Evolutionary conservation across 2,329 filamentous ascomycete species (phyloP), one percentile per base, ranked within the genome.

Genomic region (Diaporthe velutina): DNA sequence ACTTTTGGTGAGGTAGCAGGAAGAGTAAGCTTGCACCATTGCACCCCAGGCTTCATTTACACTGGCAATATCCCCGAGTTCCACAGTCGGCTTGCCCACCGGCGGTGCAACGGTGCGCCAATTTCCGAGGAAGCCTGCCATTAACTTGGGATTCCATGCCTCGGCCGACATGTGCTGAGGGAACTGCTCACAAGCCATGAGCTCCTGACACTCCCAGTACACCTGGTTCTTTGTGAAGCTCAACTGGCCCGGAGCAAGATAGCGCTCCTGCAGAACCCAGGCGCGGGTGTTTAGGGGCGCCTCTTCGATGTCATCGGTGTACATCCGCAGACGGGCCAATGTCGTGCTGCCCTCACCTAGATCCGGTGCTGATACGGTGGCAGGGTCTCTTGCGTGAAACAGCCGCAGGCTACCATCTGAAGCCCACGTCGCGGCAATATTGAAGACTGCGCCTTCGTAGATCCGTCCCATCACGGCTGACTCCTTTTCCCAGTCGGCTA

Each of bases 251-350:
- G 75, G 73, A 0, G 78, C 74, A 2, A 79, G 77, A 22, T 78
- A 48, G 7, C 78, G 76, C 55, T 79, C 78, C 66, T 79, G 78
- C 40, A 76, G 74, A 2, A 78, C 78, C 78, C 78, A 79, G 17
- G 73, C 76, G 19, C 78, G 73, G 2, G 70, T 73, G 35, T 77
- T 78, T 28, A 55, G 9, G 28, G 52, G 52, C 3, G 52, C 52
- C 1, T 55, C 52, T 25, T 55, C 52, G 25, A 55, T 55, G 1
- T 55, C 52, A 1, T 55, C 52, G 28, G 25, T 30, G 15, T 30
- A 55, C 52, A 55, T 55, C 2, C 52, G 25, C 13, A 55, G 52
- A 30, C 52, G 52, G 6, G 52, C 52, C 52, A 55, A 33, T 17
- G 25, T 55, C 8, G 28, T 55, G 25, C 30, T 55, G 8, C 25